Conservation (phyloP, 192 early-diverging fungal genomes). For the Coemansia furcata region DNA sequence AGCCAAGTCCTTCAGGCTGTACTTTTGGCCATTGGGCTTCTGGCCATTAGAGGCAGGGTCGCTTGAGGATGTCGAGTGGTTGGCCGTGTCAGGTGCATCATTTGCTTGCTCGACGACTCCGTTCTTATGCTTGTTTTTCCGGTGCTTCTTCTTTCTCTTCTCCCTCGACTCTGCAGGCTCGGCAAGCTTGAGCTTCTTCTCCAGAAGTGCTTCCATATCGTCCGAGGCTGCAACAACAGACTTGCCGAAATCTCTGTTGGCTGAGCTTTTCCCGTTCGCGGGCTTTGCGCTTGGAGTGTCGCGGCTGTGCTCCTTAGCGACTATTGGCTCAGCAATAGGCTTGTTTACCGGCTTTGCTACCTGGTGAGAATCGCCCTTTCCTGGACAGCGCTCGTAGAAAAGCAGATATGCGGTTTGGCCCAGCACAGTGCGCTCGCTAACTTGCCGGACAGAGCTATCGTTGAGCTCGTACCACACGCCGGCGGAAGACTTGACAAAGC, state of each 20-base stretch:
- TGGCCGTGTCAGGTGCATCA: background rate
- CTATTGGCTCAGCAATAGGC: background rate
- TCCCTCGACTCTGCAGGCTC: background rate
- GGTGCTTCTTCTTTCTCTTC: constrained; percentile 32
- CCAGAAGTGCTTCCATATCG: constrained; percentile 34
- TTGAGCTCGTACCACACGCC: constrained; percentile 82
- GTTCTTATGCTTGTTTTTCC: constrained; percentile 45
- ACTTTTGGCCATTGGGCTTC: background rate
- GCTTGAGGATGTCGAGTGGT: background rate
- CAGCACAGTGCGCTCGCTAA: constrained; percentile 67
- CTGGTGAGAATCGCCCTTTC: background rate
- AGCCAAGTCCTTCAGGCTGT: background rate
- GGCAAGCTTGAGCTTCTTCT: constrained; percentile 3
- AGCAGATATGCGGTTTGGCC: constrained; percentile 80
- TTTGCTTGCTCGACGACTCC: constrained; percentile 4
- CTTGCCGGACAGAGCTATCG: constrained; percentile 69
- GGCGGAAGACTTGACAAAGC: constrained; percentile 73
- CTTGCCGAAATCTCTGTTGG: background rate
- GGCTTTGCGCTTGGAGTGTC: background rate
- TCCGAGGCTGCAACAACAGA: constrained; percentile 13
- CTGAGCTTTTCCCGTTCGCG: background rate
- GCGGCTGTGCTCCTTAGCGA: background rate
- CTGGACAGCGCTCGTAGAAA: constrained; percentile 64
- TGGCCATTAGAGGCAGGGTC: background rate
- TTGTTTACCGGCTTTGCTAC: constrained; percentile 1